Percentiles rank a stretch among this genome's conserved stretches.
These are phyloP conservation scores for Penicillium paxilli DNA, from an alignment of 495 filamentous ascomycete species.

Conservation along the genomic window DNA sequence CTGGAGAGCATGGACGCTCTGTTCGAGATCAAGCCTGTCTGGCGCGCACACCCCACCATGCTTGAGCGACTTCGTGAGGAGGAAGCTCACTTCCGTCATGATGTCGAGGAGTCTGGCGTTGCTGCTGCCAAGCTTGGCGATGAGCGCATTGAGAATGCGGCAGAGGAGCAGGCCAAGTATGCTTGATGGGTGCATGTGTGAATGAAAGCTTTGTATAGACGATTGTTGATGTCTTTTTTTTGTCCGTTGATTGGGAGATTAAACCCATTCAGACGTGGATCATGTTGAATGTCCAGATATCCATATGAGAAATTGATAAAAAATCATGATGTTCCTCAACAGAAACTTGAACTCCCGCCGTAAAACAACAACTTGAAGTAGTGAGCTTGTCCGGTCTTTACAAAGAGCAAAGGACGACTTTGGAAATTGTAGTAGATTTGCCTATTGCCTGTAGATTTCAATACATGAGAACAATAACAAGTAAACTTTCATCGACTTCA, in stretches of 20 bases:
- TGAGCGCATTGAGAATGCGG: slow-evolving; percentile 21
- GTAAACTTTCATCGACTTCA: neutral
- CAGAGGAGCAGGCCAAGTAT: slow-evolving; percentile 11
- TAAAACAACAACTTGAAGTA: neutral
- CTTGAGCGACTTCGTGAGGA: slow-evolving; percentile 32
- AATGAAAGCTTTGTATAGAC: neutral
- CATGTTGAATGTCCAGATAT: neutral
- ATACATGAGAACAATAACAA: neutral
- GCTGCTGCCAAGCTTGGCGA: slow-evolving; percentile 15
- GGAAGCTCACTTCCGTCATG: slow-evolving; percentile 36
- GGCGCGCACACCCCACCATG: slow-evolving; percentile 48
- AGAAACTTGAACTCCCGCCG: too few species aligned
- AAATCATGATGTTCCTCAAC: neutral
- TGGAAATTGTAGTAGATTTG: neutral
- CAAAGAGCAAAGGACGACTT: neutral
- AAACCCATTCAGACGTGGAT: neutral
- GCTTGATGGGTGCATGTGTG: slow-evolving; percentile 7
- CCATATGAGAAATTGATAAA: neutral
- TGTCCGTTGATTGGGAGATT: too few species aligned
- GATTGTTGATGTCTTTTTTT: neutral
- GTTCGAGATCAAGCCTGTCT: slow-evolving; percentile 57
- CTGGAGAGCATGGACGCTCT: slow-evolving; percentile 53
- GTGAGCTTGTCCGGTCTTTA: neutral
- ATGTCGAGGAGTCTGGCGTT: slow-evolving; percentile 33
- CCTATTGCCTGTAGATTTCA: neutral